These are phyloP conservation scores for Boletus sp. DNA, from an alignment of 768 basidiomycete species.

Conservation along the genomic window DNA sequence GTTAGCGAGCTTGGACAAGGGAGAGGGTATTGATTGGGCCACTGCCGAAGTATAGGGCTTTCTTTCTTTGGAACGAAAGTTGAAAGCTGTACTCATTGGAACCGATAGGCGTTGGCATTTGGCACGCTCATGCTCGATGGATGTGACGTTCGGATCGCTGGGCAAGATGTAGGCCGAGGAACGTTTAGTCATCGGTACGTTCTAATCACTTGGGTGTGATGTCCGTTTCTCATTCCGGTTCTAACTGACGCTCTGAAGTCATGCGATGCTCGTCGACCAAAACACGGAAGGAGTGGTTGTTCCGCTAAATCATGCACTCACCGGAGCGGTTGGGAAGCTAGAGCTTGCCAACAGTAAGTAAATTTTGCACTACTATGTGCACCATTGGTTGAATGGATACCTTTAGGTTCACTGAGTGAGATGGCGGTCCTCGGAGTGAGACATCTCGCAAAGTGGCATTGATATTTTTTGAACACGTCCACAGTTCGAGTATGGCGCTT, in stretches of 20 bases:
- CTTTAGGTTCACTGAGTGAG: slow-evolving; percentile 79
- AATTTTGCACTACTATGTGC: neutral
- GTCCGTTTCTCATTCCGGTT: neutral
- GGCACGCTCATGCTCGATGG: slow-evolving; percentile 84
- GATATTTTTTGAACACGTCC: neutral
- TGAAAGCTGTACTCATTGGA: neutral
- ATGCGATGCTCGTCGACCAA: slow-evolving; percentile 93
- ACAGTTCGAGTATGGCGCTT: slow-evolving; percentile 87
- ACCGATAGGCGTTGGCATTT: slow-evolving; percentile 73
- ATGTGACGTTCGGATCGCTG: slow-evolving; percentile 82
- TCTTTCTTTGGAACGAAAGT: neutral
- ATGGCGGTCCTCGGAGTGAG: slow-evolving; percentile 84
- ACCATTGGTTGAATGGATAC: neutral
- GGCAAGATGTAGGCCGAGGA: slow-evolving; percentile 90
- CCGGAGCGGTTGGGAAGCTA: slow-evolving; percentile 57
- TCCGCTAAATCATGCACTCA: slow-evolving; percentile 71
- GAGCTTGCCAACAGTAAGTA: slow-evolving; percentile 84
- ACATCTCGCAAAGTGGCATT: neutral
- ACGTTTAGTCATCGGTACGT: slow-evolving; percentile 78
- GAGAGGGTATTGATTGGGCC: slow-evolving; percentile 81
- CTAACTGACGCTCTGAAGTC: slow-evolving; percentile 36
- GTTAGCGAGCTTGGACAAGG: slow-evolving; percentile 64
- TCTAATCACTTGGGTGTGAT: neutral
- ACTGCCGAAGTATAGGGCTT: slow-evolving; percentile 69
- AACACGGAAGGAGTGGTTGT: slow-evolving; percentile 75